Conservation (phyloP, 2,329 filamentous ascomycete genomes). For the Aureobasidium sp. region DNA sequence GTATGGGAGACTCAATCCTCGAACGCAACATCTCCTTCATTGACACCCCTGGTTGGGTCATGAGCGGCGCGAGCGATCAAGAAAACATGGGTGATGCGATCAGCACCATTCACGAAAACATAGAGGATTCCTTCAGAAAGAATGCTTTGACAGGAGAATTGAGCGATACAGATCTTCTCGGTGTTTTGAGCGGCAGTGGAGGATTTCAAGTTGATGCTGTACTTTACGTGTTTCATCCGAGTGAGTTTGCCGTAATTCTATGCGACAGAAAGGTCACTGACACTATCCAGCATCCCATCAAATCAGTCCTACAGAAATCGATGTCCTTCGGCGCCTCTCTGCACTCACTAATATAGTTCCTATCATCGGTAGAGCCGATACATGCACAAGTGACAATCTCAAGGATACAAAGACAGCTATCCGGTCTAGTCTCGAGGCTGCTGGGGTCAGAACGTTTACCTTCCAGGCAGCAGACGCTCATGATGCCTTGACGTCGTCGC, state of each 20-base stretch:
- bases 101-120: conserved; percentile 41
- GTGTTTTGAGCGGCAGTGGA: conserved; percentile 69
- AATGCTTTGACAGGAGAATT: conserved; percentile 53
- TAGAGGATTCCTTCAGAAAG: conserved; percentile 59
- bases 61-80: conserved; percentile 41
- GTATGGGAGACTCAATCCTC: conserved; percentile 64
- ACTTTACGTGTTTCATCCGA: conserved; percentile 68
- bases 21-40: conserved; percentile 93
- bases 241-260: conserved; percentile 32
- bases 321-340: conserved; percentile 60
- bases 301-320: conserved; percentile 19
- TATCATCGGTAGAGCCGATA: conserved; percentile 68
- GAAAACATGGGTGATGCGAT: conserved; percentile 43
- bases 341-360: conserved; percentile 77
- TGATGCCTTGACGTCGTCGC: conserved; percentile 25
- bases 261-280: neutral
- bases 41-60: conserved; percentile 63
- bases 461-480: conserved; percentile 39
- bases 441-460: conserved; percentile 55
- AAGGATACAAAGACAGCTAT: conserved; percentile 53
- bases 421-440: conserved; percentile 45
- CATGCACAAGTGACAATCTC: conserved; percentile 31
- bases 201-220: conserved; percentile 78
- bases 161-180: conserved; percentile 64
- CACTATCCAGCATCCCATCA: neutral